Percentiles rank a stretch among this genome's conserved stretches.
Conservation (phyloP, 169 alveolate genomes). For the Eimeria praecox region DNA sequence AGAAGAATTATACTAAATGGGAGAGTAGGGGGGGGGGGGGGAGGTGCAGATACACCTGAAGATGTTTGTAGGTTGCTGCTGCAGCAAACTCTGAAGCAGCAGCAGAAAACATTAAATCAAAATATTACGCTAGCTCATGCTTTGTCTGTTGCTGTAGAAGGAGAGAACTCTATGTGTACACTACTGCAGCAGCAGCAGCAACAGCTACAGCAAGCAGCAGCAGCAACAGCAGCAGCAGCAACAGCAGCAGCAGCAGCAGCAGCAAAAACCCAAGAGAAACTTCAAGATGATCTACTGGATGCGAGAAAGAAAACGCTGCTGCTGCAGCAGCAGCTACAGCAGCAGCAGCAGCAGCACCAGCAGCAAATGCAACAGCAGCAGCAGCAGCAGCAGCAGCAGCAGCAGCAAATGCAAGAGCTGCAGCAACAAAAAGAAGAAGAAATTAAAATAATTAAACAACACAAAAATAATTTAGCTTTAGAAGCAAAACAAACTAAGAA, state of each 20-base stretch:
- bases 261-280: neutral
- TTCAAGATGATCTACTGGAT: neutral
- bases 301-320: neutral
- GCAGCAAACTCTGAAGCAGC: slow-evolving; percentile 14
- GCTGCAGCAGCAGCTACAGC: slow-evolving; percentile 54
- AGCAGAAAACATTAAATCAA: neutral
- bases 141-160: neutral
- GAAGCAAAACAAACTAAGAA: neutral
- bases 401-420: neutral
- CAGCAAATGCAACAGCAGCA: neutral
- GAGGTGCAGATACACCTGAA: slow-evolving; percentile 15
- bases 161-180: neutral
- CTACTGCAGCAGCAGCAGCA: slow-evolving; percentile 59
- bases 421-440: slow-evolving; percentile 13
- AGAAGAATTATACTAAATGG: neutral
- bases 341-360: neutral
- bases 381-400: neutral
- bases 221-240: slow-evolving; percentile 4
- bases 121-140: neutral
- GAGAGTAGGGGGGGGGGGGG: neutral
- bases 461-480: no score
- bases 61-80: neutral
- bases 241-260: neutral
- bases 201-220: neutral
- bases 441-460: no score